Conservation (phyloP, 208 protist species). For the Trypanosoma lewisi region DNA sequence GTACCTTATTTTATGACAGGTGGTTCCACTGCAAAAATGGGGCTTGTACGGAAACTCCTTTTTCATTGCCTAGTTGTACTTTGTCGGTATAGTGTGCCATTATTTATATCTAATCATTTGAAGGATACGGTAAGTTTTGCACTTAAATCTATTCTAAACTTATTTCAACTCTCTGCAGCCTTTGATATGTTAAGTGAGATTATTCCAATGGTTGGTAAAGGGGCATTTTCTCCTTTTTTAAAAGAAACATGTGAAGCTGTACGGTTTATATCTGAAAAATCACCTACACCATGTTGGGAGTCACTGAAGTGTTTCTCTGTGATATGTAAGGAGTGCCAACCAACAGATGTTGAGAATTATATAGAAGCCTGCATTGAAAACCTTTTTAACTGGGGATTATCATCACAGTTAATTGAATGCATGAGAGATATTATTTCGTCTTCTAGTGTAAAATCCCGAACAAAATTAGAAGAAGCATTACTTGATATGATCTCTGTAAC, state of each 20-base stretch:
- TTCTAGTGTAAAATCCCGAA: conserved; percentile 50
- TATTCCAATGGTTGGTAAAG: conserved; percentile 60
- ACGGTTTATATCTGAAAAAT: conserved; percentile 46
- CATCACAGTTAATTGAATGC: conserved; percentile 74
- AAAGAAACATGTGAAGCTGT: conserved; percentile 61
- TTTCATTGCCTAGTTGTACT: conserved; percentile 75
- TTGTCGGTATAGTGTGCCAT: conserved; percentile 62
- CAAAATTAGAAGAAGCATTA: conserved; percentile 73
- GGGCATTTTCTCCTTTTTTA: conserved; percentile 58
- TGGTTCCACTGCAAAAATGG: conserved; percentile 28
- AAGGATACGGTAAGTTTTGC: conserved; percentile 76
- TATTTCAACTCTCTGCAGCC: conserved; percentile 48
- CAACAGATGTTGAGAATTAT: conserved; percentile 62
- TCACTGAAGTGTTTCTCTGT: conserved; percentile 53
- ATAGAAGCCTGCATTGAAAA: conserved; percentile 75
- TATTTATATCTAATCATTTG: conserved; percentile 74
- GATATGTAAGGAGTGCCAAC: conserved; percentile 58
- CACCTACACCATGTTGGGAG: conserved; percentile 70
- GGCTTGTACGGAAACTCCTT: conserved; percentile 44
- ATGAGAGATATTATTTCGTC: conserved; percentile 79
- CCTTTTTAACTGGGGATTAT: conserved; percentile 85
- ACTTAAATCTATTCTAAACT: conserved; percentile 50
- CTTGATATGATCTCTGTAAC: conserved; percentile 90
- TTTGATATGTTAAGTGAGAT: conserved; percentile 84
- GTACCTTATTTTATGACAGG: conserved; percentile 63